phyloP scores from a whole-genome alignment of 164 flowering plant genomes.

The Liriodendron chinense region DNA sequence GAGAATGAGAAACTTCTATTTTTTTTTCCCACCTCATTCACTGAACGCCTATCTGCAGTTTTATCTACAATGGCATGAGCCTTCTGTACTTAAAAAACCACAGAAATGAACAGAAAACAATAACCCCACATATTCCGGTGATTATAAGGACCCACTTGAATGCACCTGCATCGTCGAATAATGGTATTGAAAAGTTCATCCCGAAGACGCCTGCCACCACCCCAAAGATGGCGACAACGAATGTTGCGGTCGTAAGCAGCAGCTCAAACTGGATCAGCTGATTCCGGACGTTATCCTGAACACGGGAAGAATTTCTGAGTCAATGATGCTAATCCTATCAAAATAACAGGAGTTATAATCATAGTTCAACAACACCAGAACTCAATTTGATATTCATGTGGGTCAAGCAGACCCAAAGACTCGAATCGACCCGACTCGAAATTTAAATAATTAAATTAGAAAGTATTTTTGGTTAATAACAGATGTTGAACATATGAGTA shows the following conservation, averaged over 20 bases:
- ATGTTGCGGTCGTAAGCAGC: constrained; percentile 88
- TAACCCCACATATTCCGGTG: constrained; percentile 54
- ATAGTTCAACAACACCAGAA: too few species aligned
- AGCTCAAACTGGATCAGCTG: constrained; percentile 95
- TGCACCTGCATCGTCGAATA: constrained; percentile 57
- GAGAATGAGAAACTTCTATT: not conserved
- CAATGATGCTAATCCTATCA: too few species aligned
- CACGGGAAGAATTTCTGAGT: too few species aligned
- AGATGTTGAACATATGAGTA: too few species aligned
- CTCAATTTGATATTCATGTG: too few species aligned
- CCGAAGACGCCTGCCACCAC: constrained; percentile 97
- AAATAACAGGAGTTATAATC: too few species aligned
- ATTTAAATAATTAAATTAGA: too few species aligned
- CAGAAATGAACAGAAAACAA: constrained; percentile 61
- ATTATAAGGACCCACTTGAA: constrained; percentile 83
- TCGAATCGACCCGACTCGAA: too few species aligned
- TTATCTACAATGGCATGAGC: constrained; percentile 72
- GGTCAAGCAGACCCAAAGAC: too few species aligned
- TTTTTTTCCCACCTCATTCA: not conserved
- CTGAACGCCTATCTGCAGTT: not conserved
- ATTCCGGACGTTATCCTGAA: constrained; percentile 92
- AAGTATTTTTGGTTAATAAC: too few species aligned
- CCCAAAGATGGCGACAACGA: constrained; percentile 91
- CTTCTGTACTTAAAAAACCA: constrained; percentile 82
- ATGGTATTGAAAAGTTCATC: constrained; percentile 68